Conservation (phyloP, 495 filamentous ascomycete species). For the Entonaema liquescens region DNA sequence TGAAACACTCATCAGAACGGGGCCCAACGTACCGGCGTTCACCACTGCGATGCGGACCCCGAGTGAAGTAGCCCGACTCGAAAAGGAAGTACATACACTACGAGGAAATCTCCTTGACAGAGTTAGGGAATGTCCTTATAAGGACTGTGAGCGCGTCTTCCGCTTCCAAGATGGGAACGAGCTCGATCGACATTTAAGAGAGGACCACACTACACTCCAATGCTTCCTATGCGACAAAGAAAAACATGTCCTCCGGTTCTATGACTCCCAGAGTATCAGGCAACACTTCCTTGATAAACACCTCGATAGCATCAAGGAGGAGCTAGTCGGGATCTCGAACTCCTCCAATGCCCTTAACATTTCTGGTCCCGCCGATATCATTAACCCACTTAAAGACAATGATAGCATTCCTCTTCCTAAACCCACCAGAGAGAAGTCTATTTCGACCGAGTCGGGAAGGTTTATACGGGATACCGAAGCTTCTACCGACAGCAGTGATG, state of each 20-base stretch:
- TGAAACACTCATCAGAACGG: constrained; percentile 47
- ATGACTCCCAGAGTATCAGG: constrained; percentile 34
- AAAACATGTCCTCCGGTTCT: constrained; percentile 31
- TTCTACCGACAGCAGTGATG: too few relatives aligned
- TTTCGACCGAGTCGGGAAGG: neutral
- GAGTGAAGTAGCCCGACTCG: constrained; percentile 47
- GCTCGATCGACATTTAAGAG: constrained; percentile 37
- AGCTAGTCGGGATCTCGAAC: neutral
- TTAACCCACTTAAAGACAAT: neutral
- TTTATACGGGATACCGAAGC: neutral
- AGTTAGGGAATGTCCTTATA: constrained; percentile 47
- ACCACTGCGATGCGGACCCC: constrained; percentile 52
- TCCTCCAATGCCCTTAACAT: too few relatives aligned
- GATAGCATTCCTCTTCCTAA: neutral
- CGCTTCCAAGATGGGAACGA: constrained; percentile 30
- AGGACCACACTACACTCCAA: constrained; percentile 35
- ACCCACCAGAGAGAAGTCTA: neutral
- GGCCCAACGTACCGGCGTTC: constrained; percentile 45
- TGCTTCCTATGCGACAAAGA: constrained; percentile 42
- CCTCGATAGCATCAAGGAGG: constrained; percentile 16
- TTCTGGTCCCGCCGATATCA: neutral
- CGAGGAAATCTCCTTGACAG: constrained; percentile 48
- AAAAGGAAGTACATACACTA: constrained; percentile 45
- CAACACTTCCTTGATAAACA: constrained; percentile 47
- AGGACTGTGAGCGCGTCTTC: constrained; percentile 43